Conservation (phyloP, 495 filamentous ascomycete genomes). For the Penicillium paxilli region DNA sequence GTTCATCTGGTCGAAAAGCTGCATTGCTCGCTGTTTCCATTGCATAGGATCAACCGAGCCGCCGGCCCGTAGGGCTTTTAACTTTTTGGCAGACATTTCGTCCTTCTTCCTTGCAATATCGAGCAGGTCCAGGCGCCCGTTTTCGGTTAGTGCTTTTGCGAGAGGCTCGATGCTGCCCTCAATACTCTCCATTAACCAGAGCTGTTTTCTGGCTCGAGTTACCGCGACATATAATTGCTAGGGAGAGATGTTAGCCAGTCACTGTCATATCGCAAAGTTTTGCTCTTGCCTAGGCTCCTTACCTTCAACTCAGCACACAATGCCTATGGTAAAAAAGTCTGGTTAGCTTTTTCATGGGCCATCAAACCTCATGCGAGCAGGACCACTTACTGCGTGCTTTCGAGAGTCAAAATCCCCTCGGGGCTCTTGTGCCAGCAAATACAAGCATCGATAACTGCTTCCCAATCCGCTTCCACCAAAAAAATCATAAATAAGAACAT, state of each 20-base stretch:
- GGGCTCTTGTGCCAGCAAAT: constrained; percentile 1
- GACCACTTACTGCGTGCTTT: constrained; percentile 16
- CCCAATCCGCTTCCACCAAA: constrained; percentile 22
- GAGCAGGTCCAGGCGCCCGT: not conserved
- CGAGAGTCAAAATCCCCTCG: constrained; percentile 16
- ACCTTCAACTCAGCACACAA: constrained; percentile 29
- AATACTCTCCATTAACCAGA: constrained; percentile 27
- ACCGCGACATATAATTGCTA: constrained; percentile 31
- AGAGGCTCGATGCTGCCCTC: constrained; percentile 10
- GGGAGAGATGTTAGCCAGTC: not conserved
- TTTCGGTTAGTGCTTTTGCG: constrained; percentile 7
- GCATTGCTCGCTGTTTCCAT: constrained; percentile 14
- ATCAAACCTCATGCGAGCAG: too few species aligned
- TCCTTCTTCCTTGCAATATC: constrained; percentile 17
- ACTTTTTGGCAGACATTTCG: constrained; percentile 5
- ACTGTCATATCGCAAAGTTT: not conserved
- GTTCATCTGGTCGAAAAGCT: constrained; percentile 16
- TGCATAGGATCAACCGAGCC: constrained; percentile 14
- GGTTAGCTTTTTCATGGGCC: not conserved
- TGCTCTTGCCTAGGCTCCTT: not conserved
- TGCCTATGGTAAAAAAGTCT: constrained; percentile 1
- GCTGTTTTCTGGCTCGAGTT: constrained; percentile 24
- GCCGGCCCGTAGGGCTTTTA: constrained; percentile 9
- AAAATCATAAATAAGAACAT: constrained; percentile 37
- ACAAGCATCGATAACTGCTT: constrained; percentile 17